Evolutionary conservation across 2,329 filamentous ascomycete genomes (phyloP).

Genomic region (Lecanicillium sp.): DNA sequence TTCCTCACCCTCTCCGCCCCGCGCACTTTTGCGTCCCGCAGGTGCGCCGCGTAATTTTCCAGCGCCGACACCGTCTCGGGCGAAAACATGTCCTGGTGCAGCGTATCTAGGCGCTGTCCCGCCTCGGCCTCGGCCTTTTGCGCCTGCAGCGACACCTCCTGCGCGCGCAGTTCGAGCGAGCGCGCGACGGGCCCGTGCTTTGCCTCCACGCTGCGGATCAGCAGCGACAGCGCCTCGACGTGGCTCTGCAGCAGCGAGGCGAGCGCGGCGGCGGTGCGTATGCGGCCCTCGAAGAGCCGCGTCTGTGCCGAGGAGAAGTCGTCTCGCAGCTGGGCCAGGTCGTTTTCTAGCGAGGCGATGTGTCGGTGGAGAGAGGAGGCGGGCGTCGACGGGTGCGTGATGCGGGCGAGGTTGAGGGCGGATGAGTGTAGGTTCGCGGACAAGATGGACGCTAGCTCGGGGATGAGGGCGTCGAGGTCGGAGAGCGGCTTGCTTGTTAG

Average conservation of each 20-base stretch:
- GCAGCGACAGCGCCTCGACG: constrained; percentile 28
- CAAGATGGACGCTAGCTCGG: constrained; percentile 31
- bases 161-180: constrained; percentile 42
- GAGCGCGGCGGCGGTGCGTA: constrained; percentile 28
- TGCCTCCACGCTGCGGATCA: constrained; percentile 44
- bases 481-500: constrained; percentile 35
- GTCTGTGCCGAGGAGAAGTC: constrained; percentile 21
- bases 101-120: constrained; percentile 23
- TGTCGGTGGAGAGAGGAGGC: constrained; percentile 51
- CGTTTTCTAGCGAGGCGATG: constrained; percentile 34
- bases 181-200: constrained; percentile 47
- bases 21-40: constrained; percentile 40
- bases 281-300: constrained; percentile 29
- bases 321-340: constrained; percentile 28
- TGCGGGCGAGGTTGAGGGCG: constrained; percentile 34
- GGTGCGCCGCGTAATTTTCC: constrained; percentile 37
- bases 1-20: constrained; percentile 34
- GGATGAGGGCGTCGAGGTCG: constrained; percentile 32
- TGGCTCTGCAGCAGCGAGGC: constrained; percentile 31
- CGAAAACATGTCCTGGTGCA: constrained; percentile 35
- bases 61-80: constrained; percentile 35
- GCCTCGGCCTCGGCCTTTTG: constrained; percentile 32
- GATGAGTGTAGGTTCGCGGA: constrained; percentile 34
- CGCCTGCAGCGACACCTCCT: constrained; percentile 35
- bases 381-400: constrained; percentile 39